Evolutionary conservation across 129 eudicot species (phyloP), one percentile per base, ranked within the genome.

Genomic region (Escallonia rubra): DNA sequence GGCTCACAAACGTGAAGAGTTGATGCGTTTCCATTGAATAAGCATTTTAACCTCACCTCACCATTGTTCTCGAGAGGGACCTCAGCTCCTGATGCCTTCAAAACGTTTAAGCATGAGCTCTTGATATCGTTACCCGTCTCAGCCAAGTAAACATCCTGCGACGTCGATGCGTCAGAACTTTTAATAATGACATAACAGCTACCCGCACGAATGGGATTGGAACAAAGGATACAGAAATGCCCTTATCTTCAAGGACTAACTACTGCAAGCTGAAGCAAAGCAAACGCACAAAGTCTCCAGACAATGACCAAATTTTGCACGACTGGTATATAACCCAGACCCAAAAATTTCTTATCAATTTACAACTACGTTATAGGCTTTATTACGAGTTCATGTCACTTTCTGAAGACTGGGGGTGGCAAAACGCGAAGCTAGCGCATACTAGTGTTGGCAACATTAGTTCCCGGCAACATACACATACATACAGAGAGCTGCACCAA

Each of bases 41-140:
- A 71, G 1, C 43, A 12, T 40, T 11, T 66, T 63, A 8, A 43
- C n/a, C 78, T 72, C 45, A 85, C 96, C 87, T 87, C 87, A 34
- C 64, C 80, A 45, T 75, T 72, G 63, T 69, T 73, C 64, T 64
- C 69, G 42, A 65, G 55, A 13, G 79, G 63, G 64, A 73, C 66
- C 49, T 67, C 83, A 61, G 39, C 43, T 40, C 43, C 56, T 7
- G 82, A 68, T 52, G 85, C 66, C 69, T 77, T 85, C 71, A 67
- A 59, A 58, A 88, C 74, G 69, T 67, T 83, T 62, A 72, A 43
- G 74, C 95, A 85, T 76, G 79, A 69, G 83, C 78, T 78, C 73
- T 80, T 83, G 1, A 86, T 40, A 62, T 84, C 91, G 40, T 69
- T 65, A 40, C 56, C 81, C 61, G 63, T 62, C 43, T 81, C 79